Evolutionary conservation across 1,284 basidiomycete genomes (phyloP).

Genomic region (Takashimella tepidaria): DNA sequence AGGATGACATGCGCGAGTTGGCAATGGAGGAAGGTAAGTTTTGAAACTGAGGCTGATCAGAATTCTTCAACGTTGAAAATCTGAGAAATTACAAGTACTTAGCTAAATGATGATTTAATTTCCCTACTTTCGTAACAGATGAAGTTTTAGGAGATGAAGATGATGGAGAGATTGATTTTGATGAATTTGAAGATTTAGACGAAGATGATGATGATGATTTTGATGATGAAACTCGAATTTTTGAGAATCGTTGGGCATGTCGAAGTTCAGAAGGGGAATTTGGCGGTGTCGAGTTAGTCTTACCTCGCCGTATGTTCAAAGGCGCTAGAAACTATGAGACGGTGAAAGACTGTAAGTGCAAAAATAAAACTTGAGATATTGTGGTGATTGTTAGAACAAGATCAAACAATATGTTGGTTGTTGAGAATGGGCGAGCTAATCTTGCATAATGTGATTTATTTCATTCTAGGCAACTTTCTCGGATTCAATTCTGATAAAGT

Average conservation of each 20-base stretch:
- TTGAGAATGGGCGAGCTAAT: not conserved
- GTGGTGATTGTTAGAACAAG: not conserved
- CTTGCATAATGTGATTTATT: not conserved
- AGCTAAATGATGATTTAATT: too few relatives aligned
- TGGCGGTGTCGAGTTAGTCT: conserved; percentile 55
- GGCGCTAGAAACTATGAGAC: conserved; percentile 81
- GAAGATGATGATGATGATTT: conserved; percentile 16
- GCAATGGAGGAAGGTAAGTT: conserved; percentile 2
- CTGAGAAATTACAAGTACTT: too few relatives aligned
- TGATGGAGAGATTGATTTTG: conserved; percentile 19
- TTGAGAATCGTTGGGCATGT: not conserved
- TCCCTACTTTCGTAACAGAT: conserved; percentile 45
- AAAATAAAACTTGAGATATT: too few relatives aligned
- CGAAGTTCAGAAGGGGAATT: conserved; percentile 24
- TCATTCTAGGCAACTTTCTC: conserved; percentile 69
- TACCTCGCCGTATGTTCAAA: conserved; percentile 62
- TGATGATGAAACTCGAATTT: conserved; percentile 1
- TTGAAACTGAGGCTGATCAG: too few relatives aligned
- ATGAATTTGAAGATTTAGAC: conserved; percentile 11
- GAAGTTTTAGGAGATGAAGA: conserved; percentile 23
- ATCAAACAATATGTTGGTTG: not conserved
- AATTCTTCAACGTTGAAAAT: too few relatives aligned
- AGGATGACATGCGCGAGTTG: conserved; percentile 1
- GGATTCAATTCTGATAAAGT: conserved; percentile 73
- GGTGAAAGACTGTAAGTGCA: conserved; percentile 75